Evolutionary conservation across 2,329 filamentous ascomycete species (phyloP).

Genomic region (Clonostachys solani): DNA sequence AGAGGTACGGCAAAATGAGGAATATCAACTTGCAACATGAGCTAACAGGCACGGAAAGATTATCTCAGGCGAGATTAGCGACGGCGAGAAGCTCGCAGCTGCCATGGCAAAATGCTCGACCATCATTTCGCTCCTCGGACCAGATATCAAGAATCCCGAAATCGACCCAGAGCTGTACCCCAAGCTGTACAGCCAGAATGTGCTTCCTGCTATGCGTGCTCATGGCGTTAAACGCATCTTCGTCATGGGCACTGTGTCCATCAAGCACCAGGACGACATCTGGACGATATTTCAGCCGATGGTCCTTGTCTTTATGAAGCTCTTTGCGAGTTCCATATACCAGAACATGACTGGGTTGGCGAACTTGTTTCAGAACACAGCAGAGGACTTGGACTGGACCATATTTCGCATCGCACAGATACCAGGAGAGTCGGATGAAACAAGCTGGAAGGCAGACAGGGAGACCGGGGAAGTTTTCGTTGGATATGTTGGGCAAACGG

Average conservation of each 20-base stretch:
- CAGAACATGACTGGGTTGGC: slow-evolving; percentile 10
- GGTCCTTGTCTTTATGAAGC: slow-evolving; percentile 4
- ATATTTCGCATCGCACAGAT: slow-evolving; percentile 16
- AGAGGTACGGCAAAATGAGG: neutral
- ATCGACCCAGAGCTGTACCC: neutral
- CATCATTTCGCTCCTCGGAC: neutral
- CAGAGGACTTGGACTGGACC: slow-evolving; percentile 18
- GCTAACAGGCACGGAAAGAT: neutral
- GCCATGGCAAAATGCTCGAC: neutral
- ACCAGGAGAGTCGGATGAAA: slow-evolving; percentile 14
- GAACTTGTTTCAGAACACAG: slow-evolving; percentile 11
- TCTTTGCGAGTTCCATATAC: slow-evolving; percentile 8
- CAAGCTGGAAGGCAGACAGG: slow-evolving; percentile 18
- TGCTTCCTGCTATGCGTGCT: slow-evolving; percentile 17
- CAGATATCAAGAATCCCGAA: neutral
- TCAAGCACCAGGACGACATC: slow-evolving; percentile 13
- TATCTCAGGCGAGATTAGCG: neutral
- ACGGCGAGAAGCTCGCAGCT: neutral
- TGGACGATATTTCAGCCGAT: slow-evolving; percentile 7
- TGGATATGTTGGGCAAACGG: slow-evolving; percentile 10
- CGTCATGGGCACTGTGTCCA: slow-evolving; percentile 24
- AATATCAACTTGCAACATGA: too few species aligned
- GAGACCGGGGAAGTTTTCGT: slow-evolving; percentile 11
- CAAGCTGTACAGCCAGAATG: slow-evolving; percentile 7
- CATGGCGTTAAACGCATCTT: slow-evolving; percentile 22